These are phyloP conservation scores for Nematodospora valgi DNA, from an alignment of 805 yeast species.

Conservation along the genomic window DNA sequence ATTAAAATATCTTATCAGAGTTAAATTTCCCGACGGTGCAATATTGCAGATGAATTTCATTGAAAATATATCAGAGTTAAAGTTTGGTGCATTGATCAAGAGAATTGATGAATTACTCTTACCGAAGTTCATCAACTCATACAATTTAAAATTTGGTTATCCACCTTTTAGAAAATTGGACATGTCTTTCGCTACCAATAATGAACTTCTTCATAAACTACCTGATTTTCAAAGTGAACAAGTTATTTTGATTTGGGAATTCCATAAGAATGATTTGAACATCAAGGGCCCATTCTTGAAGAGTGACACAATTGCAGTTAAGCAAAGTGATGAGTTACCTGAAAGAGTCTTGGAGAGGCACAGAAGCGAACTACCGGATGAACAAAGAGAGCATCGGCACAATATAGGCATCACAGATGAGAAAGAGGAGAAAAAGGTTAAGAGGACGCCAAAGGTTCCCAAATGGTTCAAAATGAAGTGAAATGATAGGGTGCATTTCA, in stretches of 20 bases:
- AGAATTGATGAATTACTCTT: constrained; percentile 31
- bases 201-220: constrained; percentile 20
- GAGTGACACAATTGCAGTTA: constrained; percentile 15
- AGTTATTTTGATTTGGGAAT: constrained; percentile 36
- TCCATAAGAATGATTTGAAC: constrained; percentile 8
- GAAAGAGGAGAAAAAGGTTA: neutral
- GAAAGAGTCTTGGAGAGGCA: constrained; percentile 31
- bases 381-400: constrained; percentile 7
- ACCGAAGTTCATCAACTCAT: constrained; percentile 25
- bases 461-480: constrained; percentile 23
- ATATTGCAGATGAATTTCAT: constrained; percentile 32
- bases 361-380: constrained; percentile 32
- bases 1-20: constrained; percentile 25
- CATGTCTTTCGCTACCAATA: constrained; percentile 27
- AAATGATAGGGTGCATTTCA: too few relatives aligned
- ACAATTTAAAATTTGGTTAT: constrained; percentile 29
- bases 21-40: constrained; percentile 37
- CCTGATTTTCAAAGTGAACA: constrained; percentile 30
- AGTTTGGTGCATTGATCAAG: constrained; percentile 35
- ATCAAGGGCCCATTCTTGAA: constrained; percentile 26
- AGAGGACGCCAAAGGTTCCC: constrained; percentile 14
- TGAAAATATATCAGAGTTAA: constrained; percentile 18
- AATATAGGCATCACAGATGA: constrained; percentile 1
- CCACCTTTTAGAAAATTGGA: constrained; percentile 36
- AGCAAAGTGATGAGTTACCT: constrained; percentile 29